phyloP scores from a whole-genome alignment of 257 asterid genomes.

The Nicotiana paniculata region DNA sequence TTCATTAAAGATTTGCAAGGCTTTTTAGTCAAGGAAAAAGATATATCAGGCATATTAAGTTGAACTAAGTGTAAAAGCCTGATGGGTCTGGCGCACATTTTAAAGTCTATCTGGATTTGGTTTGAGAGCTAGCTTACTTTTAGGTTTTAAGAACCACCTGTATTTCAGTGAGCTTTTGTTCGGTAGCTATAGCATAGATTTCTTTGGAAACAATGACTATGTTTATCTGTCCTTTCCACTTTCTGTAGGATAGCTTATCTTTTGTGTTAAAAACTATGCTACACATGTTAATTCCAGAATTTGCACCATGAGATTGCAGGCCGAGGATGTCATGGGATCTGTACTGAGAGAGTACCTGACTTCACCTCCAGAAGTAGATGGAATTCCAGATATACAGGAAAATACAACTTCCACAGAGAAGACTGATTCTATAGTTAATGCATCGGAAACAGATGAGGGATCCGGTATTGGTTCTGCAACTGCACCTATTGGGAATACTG shows the following conservation, averaged over 20 bases:
- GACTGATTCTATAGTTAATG: constrained; percentile 19
- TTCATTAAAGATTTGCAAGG: not conserved
- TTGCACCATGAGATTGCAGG: constrained; percentile 37
- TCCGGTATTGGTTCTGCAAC: constrained; percentile 27
- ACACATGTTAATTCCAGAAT: constrained; percentile 2
- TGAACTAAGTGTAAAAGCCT: not conserved
- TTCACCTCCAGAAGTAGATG: constrained; percentile 41
- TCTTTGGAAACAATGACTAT: not conserved
- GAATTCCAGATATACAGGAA: constrained; percentile 20
- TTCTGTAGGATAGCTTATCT: not conserved
- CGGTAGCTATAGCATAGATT: not conserved
- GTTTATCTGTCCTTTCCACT: not conserved
- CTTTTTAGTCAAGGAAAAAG: not conserved
- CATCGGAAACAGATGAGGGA: constrained; percentile 26
- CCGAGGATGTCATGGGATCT: constrained; percentile 84
- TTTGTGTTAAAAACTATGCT: not conserved
- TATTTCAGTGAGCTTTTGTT: not conserved
- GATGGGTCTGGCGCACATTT: not conserved
- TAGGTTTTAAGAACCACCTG: not conserved
- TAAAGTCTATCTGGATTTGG: not conserved
- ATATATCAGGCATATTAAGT: not conserved
- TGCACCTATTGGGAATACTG: constrained; percentile 17
- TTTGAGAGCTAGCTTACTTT: not conserved
- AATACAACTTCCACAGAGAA: constrained; percentile 26
- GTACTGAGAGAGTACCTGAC: constrained; percentile 78